Conservation (phyloP, 2,329 filamentous ascomycete genomes). For the Phoma sp. region DNA sequence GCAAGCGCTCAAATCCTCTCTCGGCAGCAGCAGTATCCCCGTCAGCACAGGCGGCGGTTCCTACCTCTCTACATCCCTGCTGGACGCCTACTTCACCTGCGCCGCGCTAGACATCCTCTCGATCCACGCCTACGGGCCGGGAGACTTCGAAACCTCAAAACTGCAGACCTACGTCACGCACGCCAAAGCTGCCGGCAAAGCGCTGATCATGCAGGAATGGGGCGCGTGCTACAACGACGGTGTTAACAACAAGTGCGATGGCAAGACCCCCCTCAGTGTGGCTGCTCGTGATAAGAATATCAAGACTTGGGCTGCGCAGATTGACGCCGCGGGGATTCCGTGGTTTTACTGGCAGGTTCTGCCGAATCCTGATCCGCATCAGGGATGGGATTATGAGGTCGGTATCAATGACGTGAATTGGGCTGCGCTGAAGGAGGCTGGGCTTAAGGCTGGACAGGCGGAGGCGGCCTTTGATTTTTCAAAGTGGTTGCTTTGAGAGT, state of each 20-base stretch:
- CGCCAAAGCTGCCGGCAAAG: conserved; percentile 2
- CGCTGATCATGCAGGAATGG: conserved; percentile 19
- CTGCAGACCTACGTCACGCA: conserved; percentile 5
- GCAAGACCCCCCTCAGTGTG: background rate
- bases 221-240: conserved; percentile 14
- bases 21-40: conserved; percentile 7
- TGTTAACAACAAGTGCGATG: conserved; percentile 15
- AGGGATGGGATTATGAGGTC: conserved; percentile 12
- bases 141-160: conserved; percentile 6
- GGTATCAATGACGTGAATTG: conserved; percentile 13
- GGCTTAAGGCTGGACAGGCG: conserved; percentile 10
- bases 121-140: conserved; percentile 14
- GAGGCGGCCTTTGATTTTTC: conserved; percentile 1
- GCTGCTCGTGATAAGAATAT: conserved; percentile 3
- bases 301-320: conserved; percentile 6
- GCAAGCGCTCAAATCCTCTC: background rate
- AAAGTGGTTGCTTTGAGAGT: background rate
- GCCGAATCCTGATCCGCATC: conserved; percentile 11
- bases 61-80: conserved; percentile 11
- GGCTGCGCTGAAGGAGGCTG: conserved; percentile 1
- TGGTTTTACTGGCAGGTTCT: conserved; percentile 19
- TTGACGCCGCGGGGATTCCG: conserved; percentile 10
- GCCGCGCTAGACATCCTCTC: conserved; percentile 12
- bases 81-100: conserved; percentile 13
- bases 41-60: conserved; percentile 13